A percentile compares a stretch with the other conserved stretches of the same genome.
Conservation (phyloP, 352 stramenopile genomes). For the Globisporangium middletonii region DNA sequence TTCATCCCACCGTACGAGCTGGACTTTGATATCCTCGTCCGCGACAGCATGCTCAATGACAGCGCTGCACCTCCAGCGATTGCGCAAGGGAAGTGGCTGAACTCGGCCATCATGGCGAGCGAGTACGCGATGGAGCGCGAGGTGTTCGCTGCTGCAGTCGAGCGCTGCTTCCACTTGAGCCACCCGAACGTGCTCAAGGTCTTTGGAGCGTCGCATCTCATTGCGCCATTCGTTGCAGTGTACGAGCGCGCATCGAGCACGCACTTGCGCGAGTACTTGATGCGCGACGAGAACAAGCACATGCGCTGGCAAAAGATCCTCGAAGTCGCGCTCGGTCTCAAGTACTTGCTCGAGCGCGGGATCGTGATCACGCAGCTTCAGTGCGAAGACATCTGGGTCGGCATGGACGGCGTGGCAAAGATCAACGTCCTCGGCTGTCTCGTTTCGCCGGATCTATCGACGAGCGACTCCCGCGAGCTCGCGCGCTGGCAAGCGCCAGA, state of each 20-base stretch:
- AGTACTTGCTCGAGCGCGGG: conserved; percentile 15
- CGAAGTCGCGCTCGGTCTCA: conserved; percentile 21
- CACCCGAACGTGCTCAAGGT: conserved; percentile 18
- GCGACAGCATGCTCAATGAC: neutral
- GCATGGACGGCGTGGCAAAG: conserved; percentile 3
- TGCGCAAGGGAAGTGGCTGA: conserved; percentile 22
- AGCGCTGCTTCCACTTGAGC: conserved; percentile 24
- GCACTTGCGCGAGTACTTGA: conserved; percentile 2
- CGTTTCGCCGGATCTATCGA: neutral
- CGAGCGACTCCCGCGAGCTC: neutral
- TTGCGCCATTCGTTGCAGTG: neutral
- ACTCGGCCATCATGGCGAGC: conserved; percentile 20
- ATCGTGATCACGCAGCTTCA: neutral
- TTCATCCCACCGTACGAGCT: conserved; percentile 84
- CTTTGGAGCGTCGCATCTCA: conserved; percentile 16
- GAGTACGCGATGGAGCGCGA: neutral
- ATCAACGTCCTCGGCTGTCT: conserved; percentile 1
- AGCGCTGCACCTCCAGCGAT: neutral
- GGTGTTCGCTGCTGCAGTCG: neutral
- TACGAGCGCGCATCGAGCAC: neutral
- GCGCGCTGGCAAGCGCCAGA: conserved; percentile 3
- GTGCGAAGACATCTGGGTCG: conserved; percentile 3
- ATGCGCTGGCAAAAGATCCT: conserved; percentile 5
- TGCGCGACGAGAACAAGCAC: neutral
- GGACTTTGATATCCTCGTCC: conserved; percentile 46